A percentile compares a stretch with the other conserved stretches of the same genome.
Evolutionary conservation across 2,329 filamentous ascomycete species (phyloP).

Genomic region (Penicillium sp.): DNA sequence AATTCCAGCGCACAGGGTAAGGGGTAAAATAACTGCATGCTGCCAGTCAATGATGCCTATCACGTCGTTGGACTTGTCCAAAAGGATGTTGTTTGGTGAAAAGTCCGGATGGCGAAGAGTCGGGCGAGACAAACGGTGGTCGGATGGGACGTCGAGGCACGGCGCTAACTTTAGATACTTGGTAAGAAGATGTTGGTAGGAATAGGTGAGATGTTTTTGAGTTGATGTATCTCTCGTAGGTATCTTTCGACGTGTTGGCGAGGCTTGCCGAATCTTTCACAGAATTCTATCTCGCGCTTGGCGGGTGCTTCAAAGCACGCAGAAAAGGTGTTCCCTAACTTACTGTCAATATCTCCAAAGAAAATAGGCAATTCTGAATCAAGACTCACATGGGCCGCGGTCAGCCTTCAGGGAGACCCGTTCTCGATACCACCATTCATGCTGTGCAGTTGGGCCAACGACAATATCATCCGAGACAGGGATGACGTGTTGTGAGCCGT

Average conservation of each 20-base stretch:
- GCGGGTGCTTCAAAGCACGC: constrained; percentile 22
- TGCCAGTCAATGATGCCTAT: constrained; percentile 36
- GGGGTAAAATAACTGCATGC: constrained; percentile 30
- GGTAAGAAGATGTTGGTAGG: constrained; percentile 16
- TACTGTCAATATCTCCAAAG: constrained; percentile 4
- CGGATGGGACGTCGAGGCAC: constrained; percentile 16
- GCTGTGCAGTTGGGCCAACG: constrained; percentile 26
- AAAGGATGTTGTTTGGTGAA: constrained; percentile 34
- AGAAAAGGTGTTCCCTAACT: constrained; percentile 13
- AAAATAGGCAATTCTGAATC: not conserved
- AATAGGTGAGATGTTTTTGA: constrained; percentile 12
- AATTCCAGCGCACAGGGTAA: constrained; percentile 31
- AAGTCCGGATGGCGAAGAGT: constrained; percentile 29
- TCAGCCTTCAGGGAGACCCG: constrained; percentile 19
- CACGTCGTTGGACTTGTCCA: constrained; percentile 28
- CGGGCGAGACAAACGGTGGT: constrained; percentile 21
- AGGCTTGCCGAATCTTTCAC: constrained; percentile 22
- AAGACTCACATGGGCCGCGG: constrained; percentile 26
- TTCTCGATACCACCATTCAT: constrained; percentile 28
- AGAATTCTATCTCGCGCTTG: constrained; percentile 28
- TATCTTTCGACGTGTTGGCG: constrained; percentile 23
- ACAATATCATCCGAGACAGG: constrained; percentile 15
- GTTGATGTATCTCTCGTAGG: constrained; percentile 23
- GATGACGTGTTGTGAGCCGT: constrained; percentile 2
- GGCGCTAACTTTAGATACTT: constrained; percentile 20